Percentiles rank a stretch among this genome's conserved stretches.
phyloP scores from a whole-genome alignment of 495 filamentous ascomycete species.

The Hyaloscypha finlandica region DNA sequence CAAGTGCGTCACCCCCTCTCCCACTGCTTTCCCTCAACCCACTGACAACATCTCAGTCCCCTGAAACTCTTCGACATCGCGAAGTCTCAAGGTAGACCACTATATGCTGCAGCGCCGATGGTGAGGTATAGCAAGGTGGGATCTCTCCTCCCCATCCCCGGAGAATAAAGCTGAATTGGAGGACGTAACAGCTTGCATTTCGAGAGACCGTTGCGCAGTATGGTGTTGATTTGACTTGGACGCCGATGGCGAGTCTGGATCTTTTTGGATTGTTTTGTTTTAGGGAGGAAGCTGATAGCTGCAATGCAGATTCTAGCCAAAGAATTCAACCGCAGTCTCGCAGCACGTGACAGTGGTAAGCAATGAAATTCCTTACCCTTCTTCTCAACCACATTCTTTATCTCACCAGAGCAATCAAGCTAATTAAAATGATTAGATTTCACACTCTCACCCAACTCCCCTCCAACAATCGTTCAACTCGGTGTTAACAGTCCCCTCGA shows the following conservation, averaged over 20 bases:
- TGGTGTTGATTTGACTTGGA: conserved; percentile 64
- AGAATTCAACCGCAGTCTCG: conserved; percentile 62
- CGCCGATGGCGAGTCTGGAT: conserved; percentile 54
- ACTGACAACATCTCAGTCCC: conserved; percentile 43
- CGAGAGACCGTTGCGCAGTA: conserved; percentile 60
- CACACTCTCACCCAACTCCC: conserved; percentile 39
- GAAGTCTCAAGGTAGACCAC: conserved; percentile 48
- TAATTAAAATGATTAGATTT: conserved; percentile 41
- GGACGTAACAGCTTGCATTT: conserved; percentile 58
- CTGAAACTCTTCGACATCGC: conserved; percentile 60
- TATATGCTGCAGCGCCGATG: conserved; percentile 68
- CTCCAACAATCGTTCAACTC: conserved; percentile 65
- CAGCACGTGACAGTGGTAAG: conserved; percentile 59
- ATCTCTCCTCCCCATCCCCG: background rate
- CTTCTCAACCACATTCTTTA: background rate
- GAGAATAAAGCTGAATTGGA: conserved; percentile 25
- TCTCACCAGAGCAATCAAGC: conserved; percentile 37
- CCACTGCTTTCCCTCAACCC: background rate
- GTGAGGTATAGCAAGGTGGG: conserved; percentile 61
- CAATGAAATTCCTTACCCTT: background rate
- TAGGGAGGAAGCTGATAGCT: background rate
- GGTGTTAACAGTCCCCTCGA: conserved; percentile 57
- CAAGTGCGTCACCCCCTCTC: conserved; percentile 9
- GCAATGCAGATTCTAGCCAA: conserved; percentile 58
- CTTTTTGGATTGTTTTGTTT: background rate